Evolutionary conservation across 306 rosid genomes (phyloP).

Genomic region (Pachyrhizus erosus): DNA sequence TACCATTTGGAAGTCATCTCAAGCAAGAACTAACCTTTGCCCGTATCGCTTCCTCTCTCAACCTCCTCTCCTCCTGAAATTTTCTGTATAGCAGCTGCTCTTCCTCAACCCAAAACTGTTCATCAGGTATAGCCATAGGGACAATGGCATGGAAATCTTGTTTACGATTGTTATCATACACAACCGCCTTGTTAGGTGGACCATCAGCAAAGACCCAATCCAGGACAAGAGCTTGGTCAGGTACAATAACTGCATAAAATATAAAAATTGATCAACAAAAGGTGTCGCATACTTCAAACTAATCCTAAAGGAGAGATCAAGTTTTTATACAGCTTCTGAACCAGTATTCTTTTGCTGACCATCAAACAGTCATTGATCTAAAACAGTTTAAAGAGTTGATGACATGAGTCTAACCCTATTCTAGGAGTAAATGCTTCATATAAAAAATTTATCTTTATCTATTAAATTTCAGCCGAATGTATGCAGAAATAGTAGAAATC

Average conservation of each 20-base stretch:
- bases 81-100: conserved; percentile 64
- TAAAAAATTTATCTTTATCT: not conserved
- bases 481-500: conserved; percentile 25
- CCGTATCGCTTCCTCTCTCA: conserved; percentile 69
- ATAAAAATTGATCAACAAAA: conserved; percentile 7
- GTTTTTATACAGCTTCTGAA: conserved; percentile 3
- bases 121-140: conserved; percentile 58
- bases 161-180: conserved; percentile 79
- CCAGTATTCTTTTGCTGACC: conserved; percentile 16
- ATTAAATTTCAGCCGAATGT: conserved; percentile 13
- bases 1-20: conserved; percentile 40
- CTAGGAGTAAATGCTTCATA: not conserved
- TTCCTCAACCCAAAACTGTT: conserved; percentile 76
- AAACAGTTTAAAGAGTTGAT: conserved; percentile 23
- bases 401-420: conserved; percentile 34
- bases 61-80: conserved; percentile 87
- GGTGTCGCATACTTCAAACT: conserved; percentile 35
- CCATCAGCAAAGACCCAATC: conserved; percentile 99
- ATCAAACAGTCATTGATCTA: conserved; percentile 25
- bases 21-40: conserved; percentile 73
- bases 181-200: conserved; percentile 70
- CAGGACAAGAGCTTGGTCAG: conserved; percentile 74
- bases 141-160: conserved; percentile 89
- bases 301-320: conserved; percentile 34
- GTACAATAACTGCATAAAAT: conserved; percentile 77